Percentiles rank a stretch among this genome's conserved stretches.
phyloP scores from a whole-genome alignment of 352 stramenopile species.

The Phytopythium boreale region DNA sequence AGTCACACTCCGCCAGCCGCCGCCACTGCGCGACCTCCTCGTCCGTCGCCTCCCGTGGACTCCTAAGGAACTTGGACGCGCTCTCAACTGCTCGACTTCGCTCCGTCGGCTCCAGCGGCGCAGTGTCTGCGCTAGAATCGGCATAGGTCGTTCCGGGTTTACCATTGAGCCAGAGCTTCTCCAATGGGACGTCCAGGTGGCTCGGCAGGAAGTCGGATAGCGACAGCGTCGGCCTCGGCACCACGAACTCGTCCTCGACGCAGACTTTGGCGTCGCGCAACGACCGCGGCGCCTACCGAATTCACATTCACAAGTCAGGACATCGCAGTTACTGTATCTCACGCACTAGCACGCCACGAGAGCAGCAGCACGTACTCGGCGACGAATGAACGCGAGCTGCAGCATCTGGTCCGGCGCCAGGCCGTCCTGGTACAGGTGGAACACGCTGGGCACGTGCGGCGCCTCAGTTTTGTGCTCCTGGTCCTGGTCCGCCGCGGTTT shows the following conservation, averaged over 20 bases:
- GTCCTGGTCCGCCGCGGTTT: not conserved
- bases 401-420: constrained; percentile 46
- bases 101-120: not conserved
- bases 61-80: constrained; percentile 22
- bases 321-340: not conserved
- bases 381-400: constrained; percentile 54
- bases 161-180: constrained; percentile 12
- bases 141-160: not conserved
- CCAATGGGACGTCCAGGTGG: constrained; percentile 18
- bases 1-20: constrained; percentile 37
- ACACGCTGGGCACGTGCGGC: constrained; percentile 18
- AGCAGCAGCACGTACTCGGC: constrained; percentile 17
- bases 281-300: constrained; percentile 17
- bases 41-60: constrained; percentile 18
- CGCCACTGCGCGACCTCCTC: constrained; percentile 28
- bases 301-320: not conserved
- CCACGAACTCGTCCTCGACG: constrained; percentile 49
- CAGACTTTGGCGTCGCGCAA: constrained; percentile 14
- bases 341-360: not conserved
- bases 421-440: constrained; percentile 67
- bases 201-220: constrained; percentile 35
- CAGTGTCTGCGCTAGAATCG: not conserved
- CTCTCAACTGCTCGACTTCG: constrained; percentile 13
- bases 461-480: not conserved
- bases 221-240: constrained; percentile 37